phyloP scores from a whole-genome alignment of 1,284 basidiomycete species.

The Melampsora larici-populina region DNA sequence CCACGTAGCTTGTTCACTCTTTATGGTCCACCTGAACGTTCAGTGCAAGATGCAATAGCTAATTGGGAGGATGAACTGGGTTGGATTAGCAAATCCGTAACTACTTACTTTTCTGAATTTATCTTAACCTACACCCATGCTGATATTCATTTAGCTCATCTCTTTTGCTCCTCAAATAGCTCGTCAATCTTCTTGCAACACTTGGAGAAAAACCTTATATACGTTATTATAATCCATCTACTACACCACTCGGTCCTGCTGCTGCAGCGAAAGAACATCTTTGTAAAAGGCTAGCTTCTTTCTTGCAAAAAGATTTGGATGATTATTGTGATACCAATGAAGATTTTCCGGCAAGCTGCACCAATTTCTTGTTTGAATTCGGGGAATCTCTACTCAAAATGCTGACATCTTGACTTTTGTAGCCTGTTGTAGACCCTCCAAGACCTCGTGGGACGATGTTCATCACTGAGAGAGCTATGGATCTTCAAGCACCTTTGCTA shows the following conservation, averaged over 20 bases:
- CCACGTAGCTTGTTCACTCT: conserved; percentile 70
- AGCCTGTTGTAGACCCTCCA: conserved; percentile 58
- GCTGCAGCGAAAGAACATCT: conserved; percentile 63
- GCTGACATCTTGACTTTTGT: background rate
- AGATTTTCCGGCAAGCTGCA: conserved; percentile 70
- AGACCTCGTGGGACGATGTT: conserved; percentile 78
- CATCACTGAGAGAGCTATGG: conserved; percentile 94
- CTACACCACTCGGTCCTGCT: conserved; percentile 79
- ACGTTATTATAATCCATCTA: conserved; percentile 80
- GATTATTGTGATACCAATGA: conserved; percentile 78
- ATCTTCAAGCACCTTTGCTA: conserved; percentile 79
- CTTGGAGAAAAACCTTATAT: conserved; percentile 91
- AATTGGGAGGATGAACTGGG: conserved; percentile 77
- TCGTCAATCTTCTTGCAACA: conserved; percentile 83
- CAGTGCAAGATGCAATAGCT: conserved; percentile 60
- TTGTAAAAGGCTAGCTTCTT: conserved; percentile 72
- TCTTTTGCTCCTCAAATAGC: conserved; percentile 1
- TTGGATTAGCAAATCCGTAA: conserved; percentile 59
- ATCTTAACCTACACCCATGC: background rate
- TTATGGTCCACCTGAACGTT: conserved; percentile 72
- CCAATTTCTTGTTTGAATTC: background rate
- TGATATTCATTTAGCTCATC: background rate
- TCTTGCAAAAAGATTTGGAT: conserved; percentile 75
- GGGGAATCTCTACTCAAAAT: background rate
- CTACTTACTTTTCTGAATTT: background rate